phyloP scores from a whole-genome alignment of 2,329 filamentous ascomycete genomes.

The Camillea tinctor region DNA sequence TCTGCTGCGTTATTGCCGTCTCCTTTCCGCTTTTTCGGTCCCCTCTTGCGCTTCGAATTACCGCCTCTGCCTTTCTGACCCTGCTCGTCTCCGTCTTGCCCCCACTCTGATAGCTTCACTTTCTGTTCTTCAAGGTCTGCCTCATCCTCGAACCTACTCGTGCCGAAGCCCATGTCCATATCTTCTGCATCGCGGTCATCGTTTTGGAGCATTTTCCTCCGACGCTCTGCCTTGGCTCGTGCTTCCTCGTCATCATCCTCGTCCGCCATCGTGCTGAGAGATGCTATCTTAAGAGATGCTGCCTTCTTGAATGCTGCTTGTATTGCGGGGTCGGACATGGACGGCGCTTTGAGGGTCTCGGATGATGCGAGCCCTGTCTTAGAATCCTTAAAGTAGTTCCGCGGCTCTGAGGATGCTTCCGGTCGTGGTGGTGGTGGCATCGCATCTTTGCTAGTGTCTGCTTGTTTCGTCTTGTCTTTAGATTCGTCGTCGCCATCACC shows the following conservation, averaged over 20 bases:
- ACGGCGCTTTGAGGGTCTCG: constrained; percentile 49
- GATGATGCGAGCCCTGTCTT: constrained; percentile 55
- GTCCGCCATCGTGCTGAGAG: constrained; percentile 46
- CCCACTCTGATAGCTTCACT: constrained; percentile 68
- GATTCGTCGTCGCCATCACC: constrained; percentile 34
- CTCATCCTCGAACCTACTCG: constrained; percentile 81
- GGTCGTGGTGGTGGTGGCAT: constrained; percentile 50
- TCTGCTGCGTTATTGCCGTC: constrained; percentile 77
- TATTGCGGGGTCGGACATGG: constrained; percentile 72
- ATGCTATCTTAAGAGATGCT: constrained; percentile 60
- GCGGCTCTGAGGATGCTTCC: constrained; percentile 34
- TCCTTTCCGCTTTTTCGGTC: constrained; percentile 72
- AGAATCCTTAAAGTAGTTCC: constrained; percentile 63
- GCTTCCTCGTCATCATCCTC: constrained; percentile 43
- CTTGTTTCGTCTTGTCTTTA: constrained; percentile 20
- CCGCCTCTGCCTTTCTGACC: constrained; percentile 43
- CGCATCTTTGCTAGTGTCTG: constrained; percentile 19
- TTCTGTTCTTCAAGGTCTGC: constrained; percentile 72
- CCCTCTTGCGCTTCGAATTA: constrained; percentile 64
- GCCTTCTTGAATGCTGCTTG: constrained; percentile 85
- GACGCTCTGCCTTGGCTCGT: constrained; percentile 62
- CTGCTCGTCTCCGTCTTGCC: constrained; percentile 49
- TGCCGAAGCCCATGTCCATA: constrained; percentile 92
- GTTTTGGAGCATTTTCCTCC: constrained; percentile 70
- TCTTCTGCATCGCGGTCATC: constrained; percentile 83